A percentile compares a stretch with the other conserved stretches of the same genome.
Evolutionary conservation across 306 rosid genomes (phyloP).

Genomic region (Argentina anserina): DNA sequence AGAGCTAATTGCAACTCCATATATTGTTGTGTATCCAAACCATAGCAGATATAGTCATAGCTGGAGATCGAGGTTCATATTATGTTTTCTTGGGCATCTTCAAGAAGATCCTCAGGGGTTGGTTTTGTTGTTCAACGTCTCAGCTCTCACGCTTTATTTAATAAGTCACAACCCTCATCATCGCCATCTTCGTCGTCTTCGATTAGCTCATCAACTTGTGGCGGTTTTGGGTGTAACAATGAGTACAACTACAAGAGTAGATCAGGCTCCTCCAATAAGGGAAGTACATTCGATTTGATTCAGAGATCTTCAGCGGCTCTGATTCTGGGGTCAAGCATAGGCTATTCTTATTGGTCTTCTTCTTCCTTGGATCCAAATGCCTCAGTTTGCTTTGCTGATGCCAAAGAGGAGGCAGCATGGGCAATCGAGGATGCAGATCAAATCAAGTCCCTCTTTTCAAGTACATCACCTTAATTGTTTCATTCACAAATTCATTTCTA

Average conservation of each 20-base stretch:
- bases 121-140: conserved; percentile 16
- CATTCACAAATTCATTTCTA: background rate
- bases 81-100: conserved; percentile 52
- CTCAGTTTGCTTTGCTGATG: conserved; percentile 38
- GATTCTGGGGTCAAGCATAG: conserved; percentile 48
- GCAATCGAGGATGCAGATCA: background rate
- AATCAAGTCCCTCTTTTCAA: conserved; percentile 48
- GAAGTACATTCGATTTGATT: conserved; percentile 18
- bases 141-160: conserved; percentile 19
- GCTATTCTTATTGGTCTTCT: conserved; percentile 43
- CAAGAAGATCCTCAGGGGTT: conserved; percentile 26
- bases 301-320: conserved; percentile 40
- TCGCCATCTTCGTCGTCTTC: conserved; percentile 24
- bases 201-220: conserved; percentile 10
- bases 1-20: background rate
- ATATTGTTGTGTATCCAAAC: background rate
- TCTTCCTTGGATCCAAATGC: conserved; percentile 23
- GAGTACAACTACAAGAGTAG: background rate
- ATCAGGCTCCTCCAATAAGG: background rate
- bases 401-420: conserved; percentile 20
- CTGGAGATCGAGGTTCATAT: conserved; percentile 10
- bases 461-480: conserved; percentile 18
- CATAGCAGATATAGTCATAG: background rate
- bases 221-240: conserved; percentile 3
- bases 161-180: conserved; percentile 34